Evolutionary conservation across 2,329 filamentous ascomycete species (phyloP).

Genomic region (Colletotrichum kahawae): DNA sequence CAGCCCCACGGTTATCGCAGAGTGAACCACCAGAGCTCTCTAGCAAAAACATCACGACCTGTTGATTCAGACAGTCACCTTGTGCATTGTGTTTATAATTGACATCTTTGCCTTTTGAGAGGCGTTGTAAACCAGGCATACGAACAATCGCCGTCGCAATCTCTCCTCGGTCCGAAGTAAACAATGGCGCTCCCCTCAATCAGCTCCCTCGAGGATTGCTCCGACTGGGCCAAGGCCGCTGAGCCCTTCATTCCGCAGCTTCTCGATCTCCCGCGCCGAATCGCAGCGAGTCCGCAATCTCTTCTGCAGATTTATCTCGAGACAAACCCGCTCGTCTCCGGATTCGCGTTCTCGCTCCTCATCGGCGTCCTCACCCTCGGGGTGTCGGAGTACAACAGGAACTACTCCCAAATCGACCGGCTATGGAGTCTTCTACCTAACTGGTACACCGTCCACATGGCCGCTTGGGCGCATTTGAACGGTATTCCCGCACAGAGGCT

Average conservation of each 20-base stretch:
- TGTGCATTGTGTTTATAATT: background rate
- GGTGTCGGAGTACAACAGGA: constrained; percentile 83
- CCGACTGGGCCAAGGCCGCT: constrained; percentile 78
- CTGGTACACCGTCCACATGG: constrained; percentile 84
- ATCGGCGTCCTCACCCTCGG: constrained; percentile 76
- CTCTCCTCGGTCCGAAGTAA: background rate
- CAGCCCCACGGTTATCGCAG: background rate
- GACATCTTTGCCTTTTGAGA: background rate
- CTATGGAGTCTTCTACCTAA: constrained; percentile 90
- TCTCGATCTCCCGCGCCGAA: constrained; percentile 69
- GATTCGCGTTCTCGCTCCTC: constrained; percentile 72
- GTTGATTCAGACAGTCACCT: background rate
- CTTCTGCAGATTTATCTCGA: constrained; percentile 76
- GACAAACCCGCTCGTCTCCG: constrained; percentile 86
- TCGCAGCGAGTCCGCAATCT: constrained; percentile 64
- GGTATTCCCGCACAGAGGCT: constrained; percentile 73
- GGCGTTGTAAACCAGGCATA: background rate
- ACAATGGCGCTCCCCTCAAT: constrained; percentile 76
- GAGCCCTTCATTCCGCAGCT: constrained; percentile 76
- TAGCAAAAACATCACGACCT: background rate
- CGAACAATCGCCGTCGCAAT: background rate
- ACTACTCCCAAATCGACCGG: constrained; percentile 97
- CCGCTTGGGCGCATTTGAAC: constrained; percentile 79
- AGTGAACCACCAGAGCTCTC: background rate
- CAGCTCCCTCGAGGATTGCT: constrained; percentile 73